These are phyloP conservation scores for Potentilla sterilis DNA, from an alignment of 306 rosid genomes.

Conservation along the genomic window DNA sequence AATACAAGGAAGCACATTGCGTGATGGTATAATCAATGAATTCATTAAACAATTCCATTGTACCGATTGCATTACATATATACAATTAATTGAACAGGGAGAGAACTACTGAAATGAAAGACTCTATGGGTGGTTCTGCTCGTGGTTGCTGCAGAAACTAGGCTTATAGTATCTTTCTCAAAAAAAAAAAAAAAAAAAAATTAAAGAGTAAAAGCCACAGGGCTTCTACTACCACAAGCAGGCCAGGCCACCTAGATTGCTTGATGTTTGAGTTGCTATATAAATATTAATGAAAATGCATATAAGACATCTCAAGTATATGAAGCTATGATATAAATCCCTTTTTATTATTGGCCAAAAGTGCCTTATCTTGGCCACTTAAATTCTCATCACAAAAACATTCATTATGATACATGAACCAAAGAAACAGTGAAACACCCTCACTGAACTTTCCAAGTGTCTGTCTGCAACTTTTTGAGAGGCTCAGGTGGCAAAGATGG, in stretches of 20 bases:
- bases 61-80: too few relatives aligned
- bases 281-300: constrained; percentile 17
- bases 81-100: too few relatives aligned
- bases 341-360: constrained; percentile 13
- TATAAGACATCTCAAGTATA: constrained; percentile 22
- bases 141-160: too few relatives aligned
- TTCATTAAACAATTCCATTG: too few relatives aligned
- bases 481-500: constrained; percentile 30
- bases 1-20: too few relatives aligned
- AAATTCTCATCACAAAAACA: constrained; percentile 41
- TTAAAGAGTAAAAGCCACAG: background rate
- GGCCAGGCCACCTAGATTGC: background rate
- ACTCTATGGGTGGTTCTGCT: too few relatives aligned
- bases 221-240: background rate
- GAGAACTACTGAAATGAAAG: too few relatives aligned
- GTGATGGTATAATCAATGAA: too few relatives aligned
- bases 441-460: background rate
- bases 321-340: background rate
- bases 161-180: too few relatives aligned
- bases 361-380: constrained; percentile 34
- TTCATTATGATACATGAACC: constrained; percentile 1
- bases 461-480: background rate
- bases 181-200: too few relatives aligned
- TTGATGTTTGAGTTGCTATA: background rate
- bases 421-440: background rate